phyloP scores from a whole-genome alignment of 345 rosid genomes.

The Balakata baccata region DNA sequence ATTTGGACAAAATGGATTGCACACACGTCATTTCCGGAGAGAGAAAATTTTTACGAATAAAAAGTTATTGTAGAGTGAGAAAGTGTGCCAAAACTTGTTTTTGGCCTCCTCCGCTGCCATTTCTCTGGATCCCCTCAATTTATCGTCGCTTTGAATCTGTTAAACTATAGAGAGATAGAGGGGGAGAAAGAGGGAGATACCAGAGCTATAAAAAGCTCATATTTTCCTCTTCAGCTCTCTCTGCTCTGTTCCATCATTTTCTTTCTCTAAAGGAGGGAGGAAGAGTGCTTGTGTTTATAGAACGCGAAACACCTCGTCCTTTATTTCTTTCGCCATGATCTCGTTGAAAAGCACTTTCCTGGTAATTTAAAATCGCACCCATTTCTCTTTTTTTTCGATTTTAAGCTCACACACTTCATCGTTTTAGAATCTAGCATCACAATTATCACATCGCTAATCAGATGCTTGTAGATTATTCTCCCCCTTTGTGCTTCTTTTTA shows the following conservation, averaged over 20 bases:
- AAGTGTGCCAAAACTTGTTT: slow-evolving; percentile 6
- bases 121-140: not conserved
- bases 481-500: not conserved
- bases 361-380: slow-evolving; percentile 13
- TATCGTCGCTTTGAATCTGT: not conserved
- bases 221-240: slow-evolving; percentile 5
- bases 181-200: not conserved
- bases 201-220: not conserved
- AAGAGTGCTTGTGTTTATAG: not conserved
- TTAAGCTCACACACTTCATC: not conserved
- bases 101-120: slow-evolving; percentile 4
- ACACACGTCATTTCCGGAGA: slow-evolving; percentile 4
- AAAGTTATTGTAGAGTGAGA: not conserved
- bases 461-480: not conserved
- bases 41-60: not conserved
- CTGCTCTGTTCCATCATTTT: not conserved
- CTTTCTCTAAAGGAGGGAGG: not conserved
- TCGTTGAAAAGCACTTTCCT: slow-evolving; percentile 21
- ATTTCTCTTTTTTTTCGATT: not conserved
- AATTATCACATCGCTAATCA: not conserved
- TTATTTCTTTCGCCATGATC: slow-evolving; percentile 29
- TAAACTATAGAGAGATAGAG: slow-evolving; percentile 13
- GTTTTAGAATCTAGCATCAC: not conserved
- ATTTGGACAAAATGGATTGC: slow-evolving; percentile 12
- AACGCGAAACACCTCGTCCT: slow-evolving; percentile 7